Evolutionary conservation across 768 basidiomycete species (phyloP), one percentile per base, ranked within the genome.

Genomic region (Amanita pseudoporphyria): DNA sequence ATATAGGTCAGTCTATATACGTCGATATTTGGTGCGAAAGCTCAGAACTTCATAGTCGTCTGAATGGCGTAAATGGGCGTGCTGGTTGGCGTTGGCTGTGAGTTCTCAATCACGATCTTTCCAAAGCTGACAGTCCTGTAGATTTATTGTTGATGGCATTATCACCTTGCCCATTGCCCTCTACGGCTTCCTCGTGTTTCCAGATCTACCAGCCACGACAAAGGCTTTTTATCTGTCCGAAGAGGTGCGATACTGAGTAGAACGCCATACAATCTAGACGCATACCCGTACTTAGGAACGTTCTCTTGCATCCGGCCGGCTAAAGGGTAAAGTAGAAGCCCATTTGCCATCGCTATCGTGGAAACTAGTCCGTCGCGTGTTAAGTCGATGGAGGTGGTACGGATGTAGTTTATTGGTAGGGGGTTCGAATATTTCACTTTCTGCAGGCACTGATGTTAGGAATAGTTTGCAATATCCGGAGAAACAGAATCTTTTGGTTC

Each of bases 51-150:
- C 42, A 41, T 37, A 80, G 81, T 51, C 66, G 79, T 60, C 64
- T 83, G 43, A 74, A 73, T 48, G 80, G 78, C 16, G 55, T 56
- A 37, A 63, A 64, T 3, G 74, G 78, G n/a, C 67, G 75, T 13
- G 79, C 76, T 57, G 80, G 81, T 32, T 83, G 80, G 82, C 70
- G 81, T 56, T 82, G 79, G 81, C 64, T 81, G 79, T 82, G 58
- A 53, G 73, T 64, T 2, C 14, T 45, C 26, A 26, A 9, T 30
- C n/a, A 9, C 19, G 16, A 9, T 0, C n/a, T 19, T 31, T 19
- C 21, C 18, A 31, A 18, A 45, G n/a, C n/a, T 44, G 43, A 16
- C 9, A 22, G 12, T 43, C 24, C 5, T 42, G 9, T 56, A 80
- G 77, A 14, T 82, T 84, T 60, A 77, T 85, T 52, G 76, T 83